Conservation (phyloP, 768 basidiomycete species). For the Termitomyces sp. region DNA sequence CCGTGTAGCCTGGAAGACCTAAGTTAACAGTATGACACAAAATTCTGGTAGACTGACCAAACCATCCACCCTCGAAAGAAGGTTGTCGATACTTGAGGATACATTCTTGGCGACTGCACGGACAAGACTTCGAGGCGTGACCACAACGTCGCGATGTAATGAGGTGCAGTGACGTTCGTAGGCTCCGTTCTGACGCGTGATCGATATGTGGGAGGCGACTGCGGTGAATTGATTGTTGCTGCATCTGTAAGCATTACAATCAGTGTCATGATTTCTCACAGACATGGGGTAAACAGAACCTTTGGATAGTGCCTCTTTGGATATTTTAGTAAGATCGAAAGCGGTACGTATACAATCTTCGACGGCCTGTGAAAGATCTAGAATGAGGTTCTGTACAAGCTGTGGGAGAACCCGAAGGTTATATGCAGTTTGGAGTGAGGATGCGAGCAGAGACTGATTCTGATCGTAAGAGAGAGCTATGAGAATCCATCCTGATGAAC, state of each 20-base stretch:
- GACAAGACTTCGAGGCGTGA: conserved; percentile 70
- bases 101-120: conserved; percentile 74
- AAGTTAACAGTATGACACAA: neutral
- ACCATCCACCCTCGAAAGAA: conserved; percentile 58
- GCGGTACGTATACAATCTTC: conserved; percentile 75
- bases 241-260: conserved; percentile 11
- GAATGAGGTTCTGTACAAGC: conserved; percentile 73
- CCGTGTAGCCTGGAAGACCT: conserved; percentile 49
- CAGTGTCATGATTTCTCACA: neutral
- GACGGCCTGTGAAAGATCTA: conserved; percentile 78
- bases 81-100: conserved; percentile 61
- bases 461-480: conserved; percentile 24
- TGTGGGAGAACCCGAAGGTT: conserved; percentile 84
- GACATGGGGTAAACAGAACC: conserved; percentile 36
- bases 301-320: conserved; percentile 78
- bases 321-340: conserved; percentile 85
- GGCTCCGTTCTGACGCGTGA: conserved; percentile 89
- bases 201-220: conserved; percentile 61
- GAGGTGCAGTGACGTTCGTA: conserved; percentile 80
- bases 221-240: conserved; percentile 20
- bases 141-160: conserved; percentile 85
- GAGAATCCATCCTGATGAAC: neutral
- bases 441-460: conserved; percentile 90
- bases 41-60: conserved; percentile 46
- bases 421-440: conserved; percentile 92